These are phyloP conservation scores for Claviceps sp. DNA, from an alignment of 2,329 filamentous ascomycete species.

Conservation along the genomic window DNA sequence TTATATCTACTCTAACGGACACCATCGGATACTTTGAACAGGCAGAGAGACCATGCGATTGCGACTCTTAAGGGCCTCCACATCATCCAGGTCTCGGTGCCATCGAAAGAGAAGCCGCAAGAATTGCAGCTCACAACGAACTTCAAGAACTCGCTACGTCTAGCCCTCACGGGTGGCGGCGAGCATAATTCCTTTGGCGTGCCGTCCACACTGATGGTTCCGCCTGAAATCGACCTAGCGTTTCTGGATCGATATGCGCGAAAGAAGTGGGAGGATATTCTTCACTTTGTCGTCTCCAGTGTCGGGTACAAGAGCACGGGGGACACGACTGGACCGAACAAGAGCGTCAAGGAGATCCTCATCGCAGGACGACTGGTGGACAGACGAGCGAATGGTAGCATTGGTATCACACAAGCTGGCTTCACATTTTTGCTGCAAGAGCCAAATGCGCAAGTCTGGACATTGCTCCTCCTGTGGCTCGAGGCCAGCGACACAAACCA, in stretches of 20 bases:
- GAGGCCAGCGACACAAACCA: constrained; percentile 55
- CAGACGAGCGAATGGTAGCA: constrained; percentile 44
- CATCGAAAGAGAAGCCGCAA: constrained; percentile 47
- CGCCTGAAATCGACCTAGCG: constrained; percentile 49
- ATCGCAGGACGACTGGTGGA: constrained; percentile 71
- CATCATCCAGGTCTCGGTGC: constrained; percentile 57
- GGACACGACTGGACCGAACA: constrained; percentile 44
- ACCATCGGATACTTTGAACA: constrained; percentile 17
- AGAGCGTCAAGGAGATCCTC: constrained; percentile 73
- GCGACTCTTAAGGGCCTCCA: constrained; percentile 74
- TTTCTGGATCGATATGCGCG: constrained; percentile 79
- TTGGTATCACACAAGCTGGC: constrained; percentile 79
- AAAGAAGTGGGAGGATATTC: constrained; percentile 85
- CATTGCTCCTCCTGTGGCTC: constrained; percentile 82
- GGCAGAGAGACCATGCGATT: constrained; percentile 72
- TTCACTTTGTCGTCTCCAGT: constrained; percentile 86
- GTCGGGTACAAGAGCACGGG: constrained; percentile 41
- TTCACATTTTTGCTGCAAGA: constrained; percentile 94
- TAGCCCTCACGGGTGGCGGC: constrained; percentile 79
- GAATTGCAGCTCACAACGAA: constrained; percentile 67
- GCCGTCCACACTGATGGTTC: constrained; percentile 52
- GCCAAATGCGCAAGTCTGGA: constrained; percentile 95
- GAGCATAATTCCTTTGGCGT: constrained; percentile 83
- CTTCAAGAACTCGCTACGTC: constrained; percentile 70
- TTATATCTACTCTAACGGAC: neutral